Evolutionary conservation across 2,329 filamentous ascomycete species (phyloP), one percentile per base, ranked within the genome.

Genomic region (Sarocladium oryzae): DNA sequence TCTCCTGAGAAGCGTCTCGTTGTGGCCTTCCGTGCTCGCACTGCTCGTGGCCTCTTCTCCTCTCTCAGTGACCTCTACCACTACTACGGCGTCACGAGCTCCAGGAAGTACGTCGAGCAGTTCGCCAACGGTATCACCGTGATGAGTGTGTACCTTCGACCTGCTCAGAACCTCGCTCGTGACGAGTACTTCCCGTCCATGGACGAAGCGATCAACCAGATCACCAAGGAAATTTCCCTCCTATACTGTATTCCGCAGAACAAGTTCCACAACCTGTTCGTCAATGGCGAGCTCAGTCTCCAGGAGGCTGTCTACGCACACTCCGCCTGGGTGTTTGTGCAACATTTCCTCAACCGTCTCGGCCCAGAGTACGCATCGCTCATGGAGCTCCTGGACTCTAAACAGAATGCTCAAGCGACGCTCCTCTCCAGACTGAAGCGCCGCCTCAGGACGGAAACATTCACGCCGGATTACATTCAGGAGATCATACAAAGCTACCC

Each of bases 91-190:
- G 81, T 97, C 55, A 99, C 93, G 2, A 95, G 89, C 63, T 93
- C 93, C 24, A 82, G 93, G 60, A 99, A 99, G 74, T 99, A 99
- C 64, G 88, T 99, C 45, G 89, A 99, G 72, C 93, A 97, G 72
- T 99, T 99, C 77, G 93, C 91, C 63, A 99, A 99, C 69, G 93
- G 93, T 55, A 95, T 96, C 66, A 95, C 89, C 13, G 87, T 97
- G 69, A 95, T 97, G 79, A 96, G 90, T 60, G 82, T 96, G 56
- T 99, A 99, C 70, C 79, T 99, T 54, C 85, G 86, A 58, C 90
- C 89, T 20, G 78, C 86, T 16, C 66, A 76, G 45, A 79, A 78
- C 57, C 68, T 77, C 21, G 13, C 24, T 23, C 46, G 46, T 21
- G 72, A 81, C 33, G 70, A 78, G 37, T 76, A 78, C 52, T 72